Percentiles rank a stretch among this genome's conserved stretches.
Evolutionary conservation across 2,329 filamentous ascomycete genomes (phyloP).

Genomic region (Fusarium lateritium): DNA sequence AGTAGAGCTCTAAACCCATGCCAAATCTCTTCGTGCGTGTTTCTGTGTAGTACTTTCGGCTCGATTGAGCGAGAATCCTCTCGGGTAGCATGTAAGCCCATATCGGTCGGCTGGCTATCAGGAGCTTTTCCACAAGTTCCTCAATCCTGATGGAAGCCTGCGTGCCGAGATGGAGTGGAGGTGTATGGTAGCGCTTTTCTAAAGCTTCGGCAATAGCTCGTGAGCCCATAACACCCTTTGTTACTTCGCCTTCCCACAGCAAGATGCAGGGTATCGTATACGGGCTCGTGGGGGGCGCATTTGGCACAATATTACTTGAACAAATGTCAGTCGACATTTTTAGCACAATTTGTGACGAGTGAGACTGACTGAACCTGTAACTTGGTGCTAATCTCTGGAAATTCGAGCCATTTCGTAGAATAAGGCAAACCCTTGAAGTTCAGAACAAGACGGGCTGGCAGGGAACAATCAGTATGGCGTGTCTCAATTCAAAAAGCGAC

Average conservation of each 20-base stretch:
- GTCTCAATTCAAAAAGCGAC: neutral
- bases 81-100: slow-evolving; percentile 7
- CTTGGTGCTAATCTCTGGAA: neutral
- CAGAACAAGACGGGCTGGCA: neutral
- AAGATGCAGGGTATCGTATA: slow-evolving; percentile 7
- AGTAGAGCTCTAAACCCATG: neutral
- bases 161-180: neutral
- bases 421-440: slow-evolving; percentile 12
- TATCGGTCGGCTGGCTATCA: slow-evolving; percentile 4
- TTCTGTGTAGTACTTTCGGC: neutral
- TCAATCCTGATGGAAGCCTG: neutral
- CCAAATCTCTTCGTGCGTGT: neutral
- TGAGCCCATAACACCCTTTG: neutral
- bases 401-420: neutral
- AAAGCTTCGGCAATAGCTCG: neutral
- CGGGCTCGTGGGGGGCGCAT: neutral
- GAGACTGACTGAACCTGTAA: neutral
- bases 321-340: fast-evolving
- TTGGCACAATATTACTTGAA: neutral
- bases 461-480: neutral
- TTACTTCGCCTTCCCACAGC: neutral
- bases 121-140: neutral
- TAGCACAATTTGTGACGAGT: fast-evolving
- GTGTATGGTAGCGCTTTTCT: neutral
- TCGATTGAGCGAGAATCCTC: neutral